A percentile compares a stretch with the other conserved stretches of the same genome.
These are phyloP conservation scores for Verticillium albo-atrum DNA, from an alignment of 2,329 filamentous ascomycete species.

Conservation along the genomic window DNA sequence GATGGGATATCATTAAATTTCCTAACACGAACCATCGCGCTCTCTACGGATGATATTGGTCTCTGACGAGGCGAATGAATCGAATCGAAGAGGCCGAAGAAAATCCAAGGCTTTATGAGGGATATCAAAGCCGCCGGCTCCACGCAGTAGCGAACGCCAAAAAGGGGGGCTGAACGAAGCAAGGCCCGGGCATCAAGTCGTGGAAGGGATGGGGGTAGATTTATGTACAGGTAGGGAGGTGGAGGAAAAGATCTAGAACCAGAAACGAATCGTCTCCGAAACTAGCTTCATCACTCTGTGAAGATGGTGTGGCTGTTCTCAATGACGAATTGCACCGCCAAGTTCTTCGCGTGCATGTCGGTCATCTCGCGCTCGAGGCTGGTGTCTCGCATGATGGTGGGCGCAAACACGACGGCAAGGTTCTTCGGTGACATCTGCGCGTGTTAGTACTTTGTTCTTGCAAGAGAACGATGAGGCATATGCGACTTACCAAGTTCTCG, in stretches of 20 bases:
- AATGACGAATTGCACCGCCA: conserved; percentile 86
- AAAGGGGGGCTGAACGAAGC: not conserved
- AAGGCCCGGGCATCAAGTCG: not conserved
- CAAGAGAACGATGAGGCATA: not conserved
- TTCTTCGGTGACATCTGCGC: conserved; percentile 90
- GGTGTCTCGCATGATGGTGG: conserved; percentile 91
- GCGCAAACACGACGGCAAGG: conserved; percentile 92
- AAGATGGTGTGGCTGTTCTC: conserved; percentile 87
- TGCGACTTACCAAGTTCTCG: conserved; percentile 69
- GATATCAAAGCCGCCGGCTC: conserved; percentile 1
- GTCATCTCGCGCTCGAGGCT: conserved; percentile 92
- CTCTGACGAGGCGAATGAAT: not conserved
- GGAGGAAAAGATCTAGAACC: not conserved
- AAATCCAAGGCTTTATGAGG: not conserved
- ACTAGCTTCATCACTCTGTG: conserved; percentile 30
- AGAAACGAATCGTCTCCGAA: not conserved
- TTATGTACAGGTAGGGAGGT: not conserved
- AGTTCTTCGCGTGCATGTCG: conserved; percentile 91
- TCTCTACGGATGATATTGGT: not conserved
- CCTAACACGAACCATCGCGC: conserved; percentile 4
- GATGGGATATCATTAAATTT: conserved; percentile 13
- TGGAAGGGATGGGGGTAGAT: not conserved
- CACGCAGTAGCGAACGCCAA: not conserved
- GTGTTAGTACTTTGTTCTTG: conserved; percentile 16
- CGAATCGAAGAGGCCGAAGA: not conserved